A percentile compares a stretch with the other conserved stretches of the same genome.
Evolutionary conservation across 1,139 yeast genomes (phyloP).

Genomic region (Geotrichum carabidarum): DNA sequence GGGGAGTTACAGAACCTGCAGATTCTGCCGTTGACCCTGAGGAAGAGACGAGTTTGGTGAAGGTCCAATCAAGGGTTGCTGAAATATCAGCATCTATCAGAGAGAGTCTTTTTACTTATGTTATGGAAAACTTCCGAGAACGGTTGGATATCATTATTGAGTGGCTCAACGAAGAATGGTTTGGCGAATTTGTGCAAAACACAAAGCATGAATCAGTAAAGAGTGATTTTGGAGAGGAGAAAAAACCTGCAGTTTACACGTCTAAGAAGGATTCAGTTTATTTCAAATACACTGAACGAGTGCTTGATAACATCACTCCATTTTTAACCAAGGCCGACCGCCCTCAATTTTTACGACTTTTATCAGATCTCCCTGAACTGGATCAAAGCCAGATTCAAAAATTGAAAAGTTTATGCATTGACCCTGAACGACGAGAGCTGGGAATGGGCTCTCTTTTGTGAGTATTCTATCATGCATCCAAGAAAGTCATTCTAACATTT

Average conservation of each 20-base stretch:
- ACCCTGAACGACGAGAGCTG: slow-evolving; percentile 64
- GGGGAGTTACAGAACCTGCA: slow-evolving; percentile 52
- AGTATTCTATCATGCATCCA: not conserved
- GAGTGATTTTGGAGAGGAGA: slow-evolving; percentile 15
- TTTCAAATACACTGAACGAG: slow-evolving; percentile 59
- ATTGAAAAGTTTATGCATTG: slow-evolving; percentile 71
- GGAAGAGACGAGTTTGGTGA: not conserved
- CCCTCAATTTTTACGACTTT: slow-evolving; percentile 69
- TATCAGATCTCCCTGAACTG: slow-evolving; percentile 81
- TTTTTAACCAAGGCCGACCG: slow-evolving; percentile 76
- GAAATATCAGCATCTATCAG: slow-evolving; percentile 52
- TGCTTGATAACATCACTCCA: slow-evolving; percentile 77
- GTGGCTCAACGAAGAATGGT: slow-evolving; percentile 98
- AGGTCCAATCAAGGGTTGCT: not conserved
- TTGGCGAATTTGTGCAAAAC: slow-evolving; percentile 51
- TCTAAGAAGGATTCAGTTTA: slow-evolving; percentile 26
- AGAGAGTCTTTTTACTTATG: slow-evolving; percentile 64
- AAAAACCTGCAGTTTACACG: slow-evolving; percentile 14
- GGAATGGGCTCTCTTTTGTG: slow-evolving; percentile 54
- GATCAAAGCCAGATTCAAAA: slow-evolving; percentile 55
- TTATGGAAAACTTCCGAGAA: slow-evolving; percentile 65
- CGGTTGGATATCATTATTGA: slow-evolving; percentile 75
- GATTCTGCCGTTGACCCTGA: not conserved
- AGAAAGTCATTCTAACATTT: slow-evolving; percentile 15
- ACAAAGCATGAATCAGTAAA: not conserved